Percentiles rank a stretch among this genome's conserved stretches.
Conservation (phyloP, 345 rosid genomes). For the Mercurialis annua region DNA sequence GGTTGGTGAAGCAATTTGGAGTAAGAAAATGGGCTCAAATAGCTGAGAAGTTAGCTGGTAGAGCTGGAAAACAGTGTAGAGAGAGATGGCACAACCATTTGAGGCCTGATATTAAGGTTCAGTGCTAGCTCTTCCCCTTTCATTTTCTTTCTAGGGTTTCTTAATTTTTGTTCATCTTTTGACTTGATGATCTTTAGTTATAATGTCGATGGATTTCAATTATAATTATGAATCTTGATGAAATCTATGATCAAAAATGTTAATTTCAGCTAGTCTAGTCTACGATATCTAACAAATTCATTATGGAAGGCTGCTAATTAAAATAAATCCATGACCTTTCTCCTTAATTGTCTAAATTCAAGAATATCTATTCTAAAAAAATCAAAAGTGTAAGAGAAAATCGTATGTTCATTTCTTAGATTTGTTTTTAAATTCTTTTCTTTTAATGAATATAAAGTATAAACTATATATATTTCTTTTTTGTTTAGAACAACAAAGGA, state of each 20-base stretch:
- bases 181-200: neutral
- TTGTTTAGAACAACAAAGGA: neutral
- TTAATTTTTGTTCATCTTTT: neutral
- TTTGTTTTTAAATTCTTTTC: neutral
- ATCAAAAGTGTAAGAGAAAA: neutral
- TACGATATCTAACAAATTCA: no score
- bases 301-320: no score
- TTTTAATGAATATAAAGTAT: neutral
- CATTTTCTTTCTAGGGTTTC: neutral
- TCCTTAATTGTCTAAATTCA: neutral
- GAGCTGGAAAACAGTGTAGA: conserved; percentile 96
- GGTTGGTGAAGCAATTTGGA: conserved; percentile 81
- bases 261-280: neutral
- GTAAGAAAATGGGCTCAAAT: conserved; percentile 85
- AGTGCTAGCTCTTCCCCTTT: neutral
- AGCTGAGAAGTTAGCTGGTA: conserved; percentile 68
- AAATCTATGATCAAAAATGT: neutral
- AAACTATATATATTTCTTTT: no score
- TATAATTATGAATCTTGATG: neutral
- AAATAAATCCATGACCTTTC: no score
- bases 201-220: neutral
- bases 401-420: neutral
- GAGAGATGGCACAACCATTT: conserved; percentile 99
- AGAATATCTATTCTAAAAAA: neutral
- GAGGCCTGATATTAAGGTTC: conserved; percentile 88